A percentile compares a stretch with the other conserved stretches of the same genome.
Conservation (phyloP, 345 rosid genomes). For the Arabidopsis suecica region DNA sequence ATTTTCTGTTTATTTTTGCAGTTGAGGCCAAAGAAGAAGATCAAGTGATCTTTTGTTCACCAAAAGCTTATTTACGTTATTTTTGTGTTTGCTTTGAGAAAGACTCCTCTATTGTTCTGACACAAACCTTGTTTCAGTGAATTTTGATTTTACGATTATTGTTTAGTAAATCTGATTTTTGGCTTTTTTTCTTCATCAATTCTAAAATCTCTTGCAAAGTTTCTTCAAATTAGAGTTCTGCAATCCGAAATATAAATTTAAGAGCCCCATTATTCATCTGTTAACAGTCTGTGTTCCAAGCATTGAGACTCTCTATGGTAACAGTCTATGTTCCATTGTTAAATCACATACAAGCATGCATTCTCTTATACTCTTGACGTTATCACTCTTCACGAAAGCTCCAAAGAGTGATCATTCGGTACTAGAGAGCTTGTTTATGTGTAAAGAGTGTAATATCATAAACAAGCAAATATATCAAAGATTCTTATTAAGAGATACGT, state of each 20-base stretch:
- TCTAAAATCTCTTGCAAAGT: not conserved
- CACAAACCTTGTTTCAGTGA: not conserved
- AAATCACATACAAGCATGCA: conserved; percentile 72
- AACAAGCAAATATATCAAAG: not conserved
- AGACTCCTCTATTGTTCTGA: not conserved
- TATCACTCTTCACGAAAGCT: conserved; percentile 70
- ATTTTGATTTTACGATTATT: not conserved
- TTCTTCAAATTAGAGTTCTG: not conserved
- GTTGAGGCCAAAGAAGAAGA: conserved; percentile 92
- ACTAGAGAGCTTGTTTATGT: not conserved
- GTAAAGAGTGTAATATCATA: not conserved
- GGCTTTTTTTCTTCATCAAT: not conserved
- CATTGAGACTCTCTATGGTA: conserved; percentile 58
- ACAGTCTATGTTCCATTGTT: conserved; percentile 66
- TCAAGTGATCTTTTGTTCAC: conserved; percentile 48
- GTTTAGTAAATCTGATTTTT: not conserved
- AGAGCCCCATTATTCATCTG: conserved; percentile 43
- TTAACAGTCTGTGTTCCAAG: conserved; percentile 73
- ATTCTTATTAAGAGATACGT: conserved; percentile 14
- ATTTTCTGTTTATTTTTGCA: conserved; percentile 42
- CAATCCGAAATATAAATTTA: not conserved
- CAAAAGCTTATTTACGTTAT: not conserved
- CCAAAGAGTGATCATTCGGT: conserved; percentile 80
- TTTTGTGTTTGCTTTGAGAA: not conserved
- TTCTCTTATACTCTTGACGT: conserved; percentile 67